Percentiles rank a stretch among this genome's conserved stretches.
These are phyloP conservation scores for Tardiomyces digboiensis DNA, from an alignment of 1,139 yeast genomes.

Conservation along the genomic window DNA sequence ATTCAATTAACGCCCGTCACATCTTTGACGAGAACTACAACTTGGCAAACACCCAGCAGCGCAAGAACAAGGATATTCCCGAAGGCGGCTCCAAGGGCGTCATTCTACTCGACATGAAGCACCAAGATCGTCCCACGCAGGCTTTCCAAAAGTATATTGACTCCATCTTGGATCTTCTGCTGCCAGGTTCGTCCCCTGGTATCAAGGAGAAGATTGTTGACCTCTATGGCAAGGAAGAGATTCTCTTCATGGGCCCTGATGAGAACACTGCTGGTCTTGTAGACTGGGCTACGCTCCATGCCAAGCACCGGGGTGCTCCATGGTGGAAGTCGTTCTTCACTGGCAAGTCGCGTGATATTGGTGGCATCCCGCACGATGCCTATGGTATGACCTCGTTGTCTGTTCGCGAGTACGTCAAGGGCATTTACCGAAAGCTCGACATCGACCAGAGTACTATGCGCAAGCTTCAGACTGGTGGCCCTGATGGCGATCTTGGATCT, in stretches of 20 bases:
- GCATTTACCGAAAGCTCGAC: constrained; percentile 72
- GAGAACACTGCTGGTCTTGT: constrained; percentile 96
- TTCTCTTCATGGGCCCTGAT: constrained; percentile 95
- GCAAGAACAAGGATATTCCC: constrained; percentile 96
- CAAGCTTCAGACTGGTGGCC: constrained; percentile 97
- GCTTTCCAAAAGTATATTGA: constrained; percentile 93
- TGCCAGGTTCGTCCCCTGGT: constrained; percentile 63
- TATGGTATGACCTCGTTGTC: constrained; percentile 97
- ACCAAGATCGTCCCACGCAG: constrained; percentile 74
- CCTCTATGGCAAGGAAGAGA: constrained; percentile 74
- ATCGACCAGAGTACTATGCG: constrained; percentile 50
- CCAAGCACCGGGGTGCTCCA: constrained; percentile 87
- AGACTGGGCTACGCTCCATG: constrained; percentile 98
- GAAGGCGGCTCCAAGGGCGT: constrained; percentile 99
- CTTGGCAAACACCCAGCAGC: constrained; percentile 92
- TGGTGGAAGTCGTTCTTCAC: constrained; percentile 99
- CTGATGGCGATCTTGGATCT: constrained; percentile 97
- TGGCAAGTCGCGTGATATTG: constrained; percentile 84
- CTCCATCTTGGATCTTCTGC: constrained; percentile 75
- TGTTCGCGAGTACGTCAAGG: constrained; percentile 87
- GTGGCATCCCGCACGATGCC: constrained; percentile 98
- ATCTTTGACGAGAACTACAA: constrained; percentile 95
- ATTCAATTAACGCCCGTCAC: constrained; percentile 75
- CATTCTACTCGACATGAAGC: constrained; percentile 64
- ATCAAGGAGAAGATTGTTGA: constrained; percentile 83